Base-by-base conservation (phyloP, 148 eudicot genomes). In the Agrostemma githago region DNA sequence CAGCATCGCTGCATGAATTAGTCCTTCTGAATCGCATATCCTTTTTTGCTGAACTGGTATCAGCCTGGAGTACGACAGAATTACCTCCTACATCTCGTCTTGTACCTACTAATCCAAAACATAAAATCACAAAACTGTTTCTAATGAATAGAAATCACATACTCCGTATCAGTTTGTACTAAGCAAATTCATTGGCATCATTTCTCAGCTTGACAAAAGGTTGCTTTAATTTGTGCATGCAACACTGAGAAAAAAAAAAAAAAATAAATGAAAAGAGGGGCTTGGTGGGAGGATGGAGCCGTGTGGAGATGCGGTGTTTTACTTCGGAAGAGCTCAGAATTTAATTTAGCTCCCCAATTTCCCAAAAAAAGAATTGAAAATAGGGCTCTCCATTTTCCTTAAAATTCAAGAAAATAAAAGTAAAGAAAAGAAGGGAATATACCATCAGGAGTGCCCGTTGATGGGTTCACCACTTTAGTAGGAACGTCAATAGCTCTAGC, bases 1-100 rank as follows among this genome's bases (percentile, higher is more conserved):
- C 96, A 7, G 89, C 85, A 78, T 92, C 98, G 44, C 88, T 80
- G 70, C 82, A 85, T 53, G 96, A 92, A 54, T 90, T 88, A 57
- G 90, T 87, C 46, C 93, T 78, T 62, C 98, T 76, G 74, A 84
- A 92, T n/a, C 85, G 88, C 78, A 77, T 62, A 57, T 88, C 96
- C 82, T 85, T 88, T 65, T 80, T 87, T 19, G 80, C 78, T 8
- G 89, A 73, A 43, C 8, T 56, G 59, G 83, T 86, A 9, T 83
- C 65, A 39, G 64, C 82, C 76, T 83, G 87, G 76, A 68, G 78
- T 41, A 68, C 34, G 34, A 26, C 68, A 19, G 68, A 17, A 78
- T 76, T 83, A 9, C 84, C 85, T 37, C 81, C 88, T 0, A 71
- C 63, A 11, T 89, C 93, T 8, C 84, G 84, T 74, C 85, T 85